These are phyloP conservation scores for Xylaria telfairii DNA, from an alignment of 495 filamentous ascomycete species.

Conservation along the genomic window DNA sequence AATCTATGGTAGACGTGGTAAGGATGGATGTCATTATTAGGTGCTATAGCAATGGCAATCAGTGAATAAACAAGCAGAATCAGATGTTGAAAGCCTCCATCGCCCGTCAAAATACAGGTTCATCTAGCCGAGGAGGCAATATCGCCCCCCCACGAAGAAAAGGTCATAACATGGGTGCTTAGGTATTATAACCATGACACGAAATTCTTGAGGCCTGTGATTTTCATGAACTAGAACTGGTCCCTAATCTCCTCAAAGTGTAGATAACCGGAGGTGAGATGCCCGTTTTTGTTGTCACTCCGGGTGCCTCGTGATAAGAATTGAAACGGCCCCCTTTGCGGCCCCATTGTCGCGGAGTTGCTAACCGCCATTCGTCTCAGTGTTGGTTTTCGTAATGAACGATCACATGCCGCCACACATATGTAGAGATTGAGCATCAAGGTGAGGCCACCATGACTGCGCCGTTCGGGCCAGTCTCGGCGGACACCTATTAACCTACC, in stretches of 20 bases:
- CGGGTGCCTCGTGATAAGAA: not conserved
- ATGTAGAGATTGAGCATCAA: not conserved
- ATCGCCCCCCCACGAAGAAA: not conserved
- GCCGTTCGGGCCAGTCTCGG: not conserved
- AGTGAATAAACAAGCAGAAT: not conserved
- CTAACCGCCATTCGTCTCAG: not conserved
- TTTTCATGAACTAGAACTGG: not conserved
- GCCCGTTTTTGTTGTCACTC: not conserved
- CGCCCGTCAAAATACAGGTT: not conserved
- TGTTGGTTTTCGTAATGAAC: not conserved
- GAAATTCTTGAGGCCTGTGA: not conserved
- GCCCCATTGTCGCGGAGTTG: not conserved
- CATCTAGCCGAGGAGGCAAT: not conserved
- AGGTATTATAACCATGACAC: too few species aligned
- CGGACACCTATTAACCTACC: not conserved
- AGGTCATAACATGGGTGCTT: not conserved
- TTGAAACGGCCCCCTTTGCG: not conserved
- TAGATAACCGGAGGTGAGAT: not conserved
- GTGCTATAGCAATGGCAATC: not conserved
- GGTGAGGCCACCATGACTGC: not conserved
- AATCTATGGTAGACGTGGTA: not conserved
- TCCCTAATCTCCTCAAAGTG: not conserved
- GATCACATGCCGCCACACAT: not conserved
- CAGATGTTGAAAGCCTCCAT: not conserved
- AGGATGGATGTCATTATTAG: not conserved